Evolutionary conservation across 345 rosid genomes (phyloP).

Genomic region (Murraya koenigii): DNA sequence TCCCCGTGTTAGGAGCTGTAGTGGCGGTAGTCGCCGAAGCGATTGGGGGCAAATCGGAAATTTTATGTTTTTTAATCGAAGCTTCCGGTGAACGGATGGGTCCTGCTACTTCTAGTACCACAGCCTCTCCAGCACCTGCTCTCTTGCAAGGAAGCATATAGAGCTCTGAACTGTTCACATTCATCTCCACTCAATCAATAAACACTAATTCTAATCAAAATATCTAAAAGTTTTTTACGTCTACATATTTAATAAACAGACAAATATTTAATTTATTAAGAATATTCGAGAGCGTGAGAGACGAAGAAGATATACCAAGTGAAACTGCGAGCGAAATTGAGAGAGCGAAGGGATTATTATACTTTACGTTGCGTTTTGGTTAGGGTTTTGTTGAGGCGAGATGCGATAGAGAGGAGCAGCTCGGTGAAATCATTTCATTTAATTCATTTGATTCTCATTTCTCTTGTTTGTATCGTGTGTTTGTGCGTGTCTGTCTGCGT

Average conservation of each 20-base stretch:
- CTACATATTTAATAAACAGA: neutral
- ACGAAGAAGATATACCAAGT: slow-evolving; percentile 1
- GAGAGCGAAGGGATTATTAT: neutral
- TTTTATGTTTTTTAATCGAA: slow-evolving; percentile 6
- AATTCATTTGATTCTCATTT: neutral
- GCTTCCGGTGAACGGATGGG: slow-evolving; percentile 7
- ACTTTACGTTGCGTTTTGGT: neutral
- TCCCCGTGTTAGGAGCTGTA: slow-evolving; percentile 18
- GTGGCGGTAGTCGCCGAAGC: slow-evolving; percentile 12
- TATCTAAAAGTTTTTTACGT: neutral
- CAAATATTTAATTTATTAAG: neutral
- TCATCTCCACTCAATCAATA: slow-evolving; percentile 10
- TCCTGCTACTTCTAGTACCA: slow-evolving; percentile 19
- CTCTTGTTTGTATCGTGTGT: neutral
- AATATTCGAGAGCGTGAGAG: neutral
- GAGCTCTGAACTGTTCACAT: slow-evolving; percentile 28
- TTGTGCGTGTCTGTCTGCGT: neutral
- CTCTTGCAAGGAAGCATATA: slow-evolving; percentile 43
- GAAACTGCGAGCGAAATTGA: slow-evolving; percentile 1
- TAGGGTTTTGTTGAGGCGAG: slow-evolving; percentile 4
- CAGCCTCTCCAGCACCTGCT: slow-evolving; percentile 32
- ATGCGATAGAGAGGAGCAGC: neutral
- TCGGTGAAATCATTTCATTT: neutral
- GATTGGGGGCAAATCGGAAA: slow-evolving; percentile 7
- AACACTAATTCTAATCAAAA: neutral